Conservation (phyloP, 768 basidiomycete genomes). For the Agaricus bisporus region DNA sequence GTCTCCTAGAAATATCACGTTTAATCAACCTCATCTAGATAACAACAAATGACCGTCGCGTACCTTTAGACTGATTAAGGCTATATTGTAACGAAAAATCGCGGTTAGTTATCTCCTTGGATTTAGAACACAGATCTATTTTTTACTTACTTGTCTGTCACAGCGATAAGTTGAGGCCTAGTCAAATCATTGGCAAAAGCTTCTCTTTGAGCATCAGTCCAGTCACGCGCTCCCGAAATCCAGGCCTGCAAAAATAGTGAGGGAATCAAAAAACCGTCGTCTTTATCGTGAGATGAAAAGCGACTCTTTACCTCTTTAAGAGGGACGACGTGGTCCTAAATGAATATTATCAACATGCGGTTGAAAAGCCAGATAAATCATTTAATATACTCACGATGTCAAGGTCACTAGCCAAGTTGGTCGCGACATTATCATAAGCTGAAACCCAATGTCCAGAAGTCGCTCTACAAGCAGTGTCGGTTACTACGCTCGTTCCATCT, state of each 20-base stretch:
- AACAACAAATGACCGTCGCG: background rate
- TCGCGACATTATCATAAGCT: constrained; percentile 42
- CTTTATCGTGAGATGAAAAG: background rate
- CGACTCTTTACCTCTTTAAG: constrained; percentile 37
- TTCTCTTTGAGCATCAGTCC: constrained; percentile 45
- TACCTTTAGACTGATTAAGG: constrained; percentile 43
- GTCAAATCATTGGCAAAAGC: constrained; percentile 50
- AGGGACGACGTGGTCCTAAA: constrained; percentile 48
- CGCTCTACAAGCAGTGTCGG: constrained; percentile 29
- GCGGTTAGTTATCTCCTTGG: no score
- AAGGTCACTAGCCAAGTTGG: constrained; percentile 37
- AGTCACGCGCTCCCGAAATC: constrained; percentile 47
- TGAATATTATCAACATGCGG: background rate
- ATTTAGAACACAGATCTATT: background rate
- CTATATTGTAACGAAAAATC: constrained; percentile 14
- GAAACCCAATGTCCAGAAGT: constrained; percentile 49
- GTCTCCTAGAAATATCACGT: constrained; percentile 27
- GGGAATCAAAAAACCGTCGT: no score
- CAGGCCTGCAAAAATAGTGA: constrained; percentile 31
- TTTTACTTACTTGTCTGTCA: constrained; percentile 31
- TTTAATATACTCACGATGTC: constrained; percentile 37
- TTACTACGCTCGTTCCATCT: constrained; percentile 39
- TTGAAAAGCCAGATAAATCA: background rate
- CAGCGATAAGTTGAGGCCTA: constrained; percentile 47
- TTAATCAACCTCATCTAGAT: no score